A percentile compares a stretch with the other conserved stretches of the same genome.
phyloP scores from a whole-genome alignment of 768 basidiomycete species.

The Trametes punicea region DNA sequence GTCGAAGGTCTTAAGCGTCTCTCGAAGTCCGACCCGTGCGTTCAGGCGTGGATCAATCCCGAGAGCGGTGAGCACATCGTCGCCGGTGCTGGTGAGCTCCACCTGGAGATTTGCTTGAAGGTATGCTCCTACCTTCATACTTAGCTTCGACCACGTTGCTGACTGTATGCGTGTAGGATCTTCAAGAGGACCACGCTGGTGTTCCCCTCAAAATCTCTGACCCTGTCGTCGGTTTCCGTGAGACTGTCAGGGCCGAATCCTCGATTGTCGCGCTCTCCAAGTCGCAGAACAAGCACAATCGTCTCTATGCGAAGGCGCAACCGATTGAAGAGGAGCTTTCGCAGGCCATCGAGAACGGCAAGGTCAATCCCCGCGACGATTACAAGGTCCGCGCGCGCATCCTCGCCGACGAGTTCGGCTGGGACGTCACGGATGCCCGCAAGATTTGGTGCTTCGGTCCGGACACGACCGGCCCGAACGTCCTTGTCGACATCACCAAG shows the following conservation, averaged over 20 bases:
- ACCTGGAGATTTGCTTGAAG: conserved; percentile 99
- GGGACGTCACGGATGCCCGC: conserved; percentile 99
- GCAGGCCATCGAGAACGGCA: conserved; percentile 86
- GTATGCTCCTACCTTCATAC: conserved; percentile 34
- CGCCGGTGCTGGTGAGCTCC: conserved; percentile 98
- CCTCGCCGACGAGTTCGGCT: conserved; percentile 93
- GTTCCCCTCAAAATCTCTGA: conserved; percentile 98
- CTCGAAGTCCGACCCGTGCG: conserved; percentile 99
- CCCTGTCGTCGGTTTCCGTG: conserved; percentile 95
- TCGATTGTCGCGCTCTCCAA: conserved; percentile 96
- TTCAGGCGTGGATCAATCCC: conserved; percentile 88
- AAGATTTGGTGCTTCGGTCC: conserved; percentile 99
- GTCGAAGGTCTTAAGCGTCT: conserved; percentile 99
- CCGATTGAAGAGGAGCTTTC: conserved; percentile 94
- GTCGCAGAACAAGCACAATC: conserved; percentile 99
- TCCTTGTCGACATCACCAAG: conserved; percentile 98
- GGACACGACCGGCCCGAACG: conserved; percentile 94
- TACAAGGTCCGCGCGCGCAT: conserved; percentile 94
- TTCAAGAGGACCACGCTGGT: conserved; percentile 99
- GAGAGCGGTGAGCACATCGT: conserved; percentile 98
- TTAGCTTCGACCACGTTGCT: not conserved
- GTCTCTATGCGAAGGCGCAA: conserved; percentile 90
- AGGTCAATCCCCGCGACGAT: conserved; percentile 89
- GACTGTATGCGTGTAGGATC: conserved; percentile 55
- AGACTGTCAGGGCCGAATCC: conserved; percentile 96